phyloP scores from a whole-genome alignment of 345 rosid genomes.

The Ceriops decandra region DNA sequence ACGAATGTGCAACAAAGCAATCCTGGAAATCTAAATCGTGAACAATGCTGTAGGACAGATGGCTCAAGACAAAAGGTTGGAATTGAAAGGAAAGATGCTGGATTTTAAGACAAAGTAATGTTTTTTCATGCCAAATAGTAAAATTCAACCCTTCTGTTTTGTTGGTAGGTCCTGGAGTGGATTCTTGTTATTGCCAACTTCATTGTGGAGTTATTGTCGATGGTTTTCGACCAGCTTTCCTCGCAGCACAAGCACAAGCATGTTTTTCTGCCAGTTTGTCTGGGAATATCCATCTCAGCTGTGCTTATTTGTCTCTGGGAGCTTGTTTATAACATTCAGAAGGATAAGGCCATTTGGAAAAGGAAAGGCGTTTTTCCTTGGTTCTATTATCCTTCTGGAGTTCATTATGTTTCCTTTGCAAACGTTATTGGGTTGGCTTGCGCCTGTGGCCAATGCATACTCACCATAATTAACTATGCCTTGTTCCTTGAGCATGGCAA shows the following conservation, averaged over 20 bases:
- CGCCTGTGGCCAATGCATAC: slow-evolving; percentile 1
- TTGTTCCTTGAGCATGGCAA: neutral
- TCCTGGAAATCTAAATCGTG: neutral
- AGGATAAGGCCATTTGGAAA: neutral
- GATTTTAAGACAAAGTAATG: neutral
- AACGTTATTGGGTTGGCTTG: slow-evolving; percentile 1
- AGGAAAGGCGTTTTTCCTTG: neutral
- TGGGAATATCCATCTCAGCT: slow-evolving; percentile 1
- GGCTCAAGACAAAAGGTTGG: neutral
- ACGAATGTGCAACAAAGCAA: neutral
- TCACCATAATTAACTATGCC: neutral
- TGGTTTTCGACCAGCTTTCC: slow-evolving; percentile 2
- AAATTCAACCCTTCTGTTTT: neutral
- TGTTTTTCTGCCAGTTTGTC: neutral
- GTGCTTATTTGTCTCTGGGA: slow-evolving; percentile 3
- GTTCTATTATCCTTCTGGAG: slow-evolving; percentile 6
- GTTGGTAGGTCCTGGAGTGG: neutral
- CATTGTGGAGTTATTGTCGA: neutral
- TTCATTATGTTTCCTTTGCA: neutral
- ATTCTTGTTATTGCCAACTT: neutral
- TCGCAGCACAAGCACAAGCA: neutral
- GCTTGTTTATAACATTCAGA: neutral
- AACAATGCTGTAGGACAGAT: neutral
- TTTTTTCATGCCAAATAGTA: neutral
- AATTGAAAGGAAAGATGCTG: neutral